Evolutionary conservation across 345 rosid genomes (phyloP).

Genomic region (Salix brachista): DNA sequence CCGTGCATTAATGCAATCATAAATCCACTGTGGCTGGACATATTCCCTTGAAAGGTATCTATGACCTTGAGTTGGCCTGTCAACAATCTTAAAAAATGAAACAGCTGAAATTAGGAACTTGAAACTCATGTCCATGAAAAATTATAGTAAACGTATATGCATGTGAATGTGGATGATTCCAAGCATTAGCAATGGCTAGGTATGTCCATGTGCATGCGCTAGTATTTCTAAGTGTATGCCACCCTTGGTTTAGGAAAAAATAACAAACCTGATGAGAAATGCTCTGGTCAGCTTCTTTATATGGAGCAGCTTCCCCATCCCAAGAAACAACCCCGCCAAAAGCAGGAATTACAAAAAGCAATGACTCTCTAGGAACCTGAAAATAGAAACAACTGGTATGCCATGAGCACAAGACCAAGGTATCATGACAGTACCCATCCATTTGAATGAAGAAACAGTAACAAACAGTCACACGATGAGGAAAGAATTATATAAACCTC

Average conservation of each 20-base stretch:
- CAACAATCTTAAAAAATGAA: constrained; percentile 63
- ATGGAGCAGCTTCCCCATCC: constrained; percentile 96
- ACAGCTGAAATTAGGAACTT: not conserved
- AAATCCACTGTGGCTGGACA: constrained; percentile 95
- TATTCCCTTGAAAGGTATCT: constrained; percentile 71
- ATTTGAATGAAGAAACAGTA: not conserved
- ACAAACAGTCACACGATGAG: not conserved
- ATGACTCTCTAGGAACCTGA: constrained; percentile 94
- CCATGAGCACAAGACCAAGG: not conserved
- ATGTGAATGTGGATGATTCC: not conserved
- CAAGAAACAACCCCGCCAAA: constrained; percentile 94
- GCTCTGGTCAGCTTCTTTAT: constrained; percentile 65
- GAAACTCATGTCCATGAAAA: not conserved
- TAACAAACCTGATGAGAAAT: constrained; percentile 83
- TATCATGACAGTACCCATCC: constrained; percentile 1
- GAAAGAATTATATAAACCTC: not conserved
- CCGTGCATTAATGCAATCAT: constrained; percentile 73
- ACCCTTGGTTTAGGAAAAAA: not conserved
- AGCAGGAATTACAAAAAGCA: constrained; percentile 85
- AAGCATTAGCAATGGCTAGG: not conserved
- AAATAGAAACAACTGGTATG: not conserved
- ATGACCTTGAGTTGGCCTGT: constrained; percentile 86
- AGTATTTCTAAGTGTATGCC: not conserved
- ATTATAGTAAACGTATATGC: not conserved
- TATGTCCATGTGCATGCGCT: not conserved